These are phyloP conservation scores for Nepenthes gracilis DNA, from an alignment of 148 eudicot genomes.

Conservation along the genomic window DNA sequence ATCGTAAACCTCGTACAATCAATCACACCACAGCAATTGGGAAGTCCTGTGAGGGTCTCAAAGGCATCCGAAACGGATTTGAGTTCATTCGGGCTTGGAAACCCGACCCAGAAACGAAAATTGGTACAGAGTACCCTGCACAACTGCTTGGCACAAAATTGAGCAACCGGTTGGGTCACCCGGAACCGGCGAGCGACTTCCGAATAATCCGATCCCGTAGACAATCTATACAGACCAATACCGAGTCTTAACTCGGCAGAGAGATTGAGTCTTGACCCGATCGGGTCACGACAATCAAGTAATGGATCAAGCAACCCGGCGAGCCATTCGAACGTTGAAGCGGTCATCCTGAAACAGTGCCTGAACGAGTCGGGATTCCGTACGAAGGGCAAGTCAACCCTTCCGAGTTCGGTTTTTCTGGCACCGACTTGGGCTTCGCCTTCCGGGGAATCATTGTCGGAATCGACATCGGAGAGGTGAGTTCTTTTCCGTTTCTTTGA, in stretches of 20 bases:
- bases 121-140: slow-evolving; percentile 85
- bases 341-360: slow-evolving; percentile 38
- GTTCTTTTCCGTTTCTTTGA: slow-evolving; percentile 45
- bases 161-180: slow-evolving; percentile 36
- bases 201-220: slow-evolving; percentile 54
- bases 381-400: slow-evolving; percentile 27
- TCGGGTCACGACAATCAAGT: slow-evolving; percentile 87
- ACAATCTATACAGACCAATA: slow-evolving; percentile 57
- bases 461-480: slow-evolving; percentile 9
- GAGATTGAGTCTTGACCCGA: slow-evolving; percentile 27
- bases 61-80: slow-evolving; percentile 25
- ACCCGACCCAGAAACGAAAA: slow-evolving; percentile 84
- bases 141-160: slow-evolving; percentile 58
- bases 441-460: slow-evolving; percentile 1
- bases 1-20: slow-evolving; percentile 42
- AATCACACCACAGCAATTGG: slow-evolving; percentile 75
- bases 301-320: slow-evolving; percentile 67
- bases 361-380: slow-evolving; percentile 44
- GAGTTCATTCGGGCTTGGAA: slow-evolving; percentile 39
- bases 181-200: slow-evolving; percentile 43
- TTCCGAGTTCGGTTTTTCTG: slow-evolving; percentile 15
- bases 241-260: slow-evolving; percentile 58
- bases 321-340: slow-evolving; percentile 75
- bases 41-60: slow-evolving; percentile 37
- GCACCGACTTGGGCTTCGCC: slow-evolving; percentile 1